phyloP scores from a whole-genome alignment of 2,329 filamentous ascomycete genomes.

The Claviceps quebecensis region DNA sequence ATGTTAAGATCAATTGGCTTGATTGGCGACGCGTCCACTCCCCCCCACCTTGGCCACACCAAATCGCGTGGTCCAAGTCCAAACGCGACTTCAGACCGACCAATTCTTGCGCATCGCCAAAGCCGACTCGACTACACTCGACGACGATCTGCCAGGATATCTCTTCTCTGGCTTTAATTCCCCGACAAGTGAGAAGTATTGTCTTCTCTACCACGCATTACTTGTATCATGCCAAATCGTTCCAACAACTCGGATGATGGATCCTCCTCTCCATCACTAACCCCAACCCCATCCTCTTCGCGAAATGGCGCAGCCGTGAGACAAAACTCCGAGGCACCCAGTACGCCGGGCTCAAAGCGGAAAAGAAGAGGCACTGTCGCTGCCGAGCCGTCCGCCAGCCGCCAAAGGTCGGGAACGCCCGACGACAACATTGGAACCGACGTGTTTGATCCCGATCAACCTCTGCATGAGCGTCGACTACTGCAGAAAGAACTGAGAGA shows the following conservation, averaged over 20 bases:
- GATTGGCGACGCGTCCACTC: not conserved
- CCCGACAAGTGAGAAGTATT: too few relatives aligned
- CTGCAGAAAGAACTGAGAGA: constrained; percentile 58
- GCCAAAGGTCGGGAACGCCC: constrained; percentile 8
- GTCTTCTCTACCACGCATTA: not conserved
- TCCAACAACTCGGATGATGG: constrained; percentile 8
- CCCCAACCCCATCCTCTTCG: constrained; percentile 10
- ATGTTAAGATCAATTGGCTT: not conserved
- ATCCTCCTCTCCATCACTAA: constrained; percentile 10
- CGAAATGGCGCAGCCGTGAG: constrained; percentile 13
- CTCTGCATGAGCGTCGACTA: constrained; percentile 55
- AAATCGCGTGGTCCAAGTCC: not conserved
- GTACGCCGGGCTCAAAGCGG: constrained; percentile 16
- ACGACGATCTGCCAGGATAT: too few relatives aligned
- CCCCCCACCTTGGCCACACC: not conserved
- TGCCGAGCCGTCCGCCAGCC: constrained; percentile 12
- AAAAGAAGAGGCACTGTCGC: constrained; percentile 16
- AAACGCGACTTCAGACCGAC: not conserved
- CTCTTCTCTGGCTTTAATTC: too few relatives aligned
- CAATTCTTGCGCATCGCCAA: not conserved
- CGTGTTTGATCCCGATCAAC: constrained; percentile 71
- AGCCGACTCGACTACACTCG: not conserved
- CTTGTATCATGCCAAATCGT: constrained; percentile 13
- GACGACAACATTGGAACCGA: constrained; percentile 17
- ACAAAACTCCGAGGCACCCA: constrained; percentile 12